A percentile compares a stretch with the other conserved stretches of the same genome.
phyloP scores from a whole-genome alignment of 1,284 basidiomycete genomes.

The Rhodotorula sp. region DNA sequence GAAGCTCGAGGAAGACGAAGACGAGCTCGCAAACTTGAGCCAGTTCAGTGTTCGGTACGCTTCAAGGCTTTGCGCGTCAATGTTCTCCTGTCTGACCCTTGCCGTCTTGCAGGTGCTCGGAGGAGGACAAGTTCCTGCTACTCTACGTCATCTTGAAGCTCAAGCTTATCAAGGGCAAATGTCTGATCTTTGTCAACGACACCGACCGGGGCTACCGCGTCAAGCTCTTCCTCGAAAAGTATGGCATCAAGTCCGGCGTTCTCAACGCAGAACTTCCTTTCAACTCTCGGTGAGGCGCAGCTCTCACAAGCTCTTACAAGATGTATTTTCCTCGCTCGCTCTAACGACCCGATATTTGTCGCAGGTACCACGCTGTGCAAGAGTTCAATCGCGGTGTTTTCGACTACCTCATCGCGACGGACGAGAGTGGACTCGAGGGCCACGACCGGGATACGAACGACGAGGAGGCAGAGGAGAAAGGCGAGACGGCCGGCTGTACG shows the following conservation, averaged over 20 bases:
- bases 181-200: slow-evolving; percentile 94
- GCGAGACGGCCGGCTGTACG: slow-evolving; percentile 39
- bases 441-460: slow-evolving; percentile 53
- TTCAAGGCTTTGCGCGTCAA: neutral
- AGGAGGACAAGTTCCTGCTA: slow-evolving; percentile 93
- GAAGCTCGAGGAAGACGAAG: slow-evolving; percentile 78
- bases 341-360: no score
- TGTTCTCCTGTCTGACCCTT: neutral
- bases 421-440: slow-evolving; percentile 66
- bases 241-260: slow-evolving; percentile 93
- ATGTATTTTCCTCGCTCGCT: neutral
- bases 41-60: slow-evolving; percentile 77
- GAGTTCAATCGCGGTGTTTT: slow-evolving; percentile 99
- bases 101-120: slow-evolving; percentile 63
- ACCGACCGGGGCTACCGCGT: slow-evolving; percentile 91
- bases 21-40: slow-evolving; percentile 72
- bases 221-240: slow-evolving; percentile 96
- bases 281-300: slow-evolving; percentile 67
- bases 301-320: slow-evolving; percentile 17
- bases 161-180: slow-evolving; percentile 92
- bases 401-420: slow-evolving; percentile 97
- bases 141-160: slow-evolving; percentile 93
- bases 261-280: slow-evolving; percentile 94
- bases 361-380: slow-evolving; percentile 91
- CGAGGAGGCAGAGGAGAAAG: slow-evolving; percentile 54